phyloP scores from a whole-genome alignment of 768 basidiomycete species.

The Serendipita vermifera region DNA sequence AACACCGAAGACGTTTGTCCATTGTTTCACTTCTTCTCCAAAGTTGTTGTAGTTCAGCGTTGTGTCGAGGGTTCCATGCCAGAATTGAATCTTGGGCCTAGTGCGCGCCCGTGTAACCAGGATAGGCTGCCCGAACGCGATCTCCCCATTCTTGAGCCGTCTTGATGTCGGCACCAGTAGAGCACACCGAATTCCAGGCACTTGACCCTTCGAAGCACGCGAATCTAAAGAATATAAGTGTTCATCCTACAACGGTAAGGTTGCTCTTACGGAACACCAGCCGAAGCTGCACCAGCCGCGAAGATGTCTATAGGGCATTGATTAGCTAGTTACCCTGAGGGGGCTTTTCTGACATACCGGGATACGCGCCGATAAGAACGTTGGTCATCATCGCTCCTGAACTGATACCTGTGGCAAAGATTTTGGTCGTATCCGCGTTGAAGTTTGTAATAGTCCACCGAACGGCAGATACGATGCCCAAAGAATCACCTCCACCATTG shows the following conservation, averaged over 20 bases:
- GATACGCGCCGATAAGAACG: constrained; percentile 5
- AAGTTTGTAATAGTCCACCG: constrained; percentile 37
- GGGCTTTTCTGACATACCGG: background rate
- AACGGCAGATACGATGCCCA: constrained; percentile 36
- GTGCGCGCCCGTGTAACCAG: constrained; percentile 6
- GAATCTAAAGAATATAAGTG: no score
- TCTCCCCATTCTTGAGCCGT: constrained; percentile 2
- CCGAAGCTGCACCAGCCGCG: background rate
- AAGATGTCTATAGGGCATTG: background rate
- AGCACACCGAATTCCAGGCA: background rate
- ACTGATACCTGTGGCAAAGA: constrained; percentile 39
- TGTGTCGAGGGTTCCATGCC: constrained; percentile 4
- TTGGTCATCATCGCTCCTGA: constrained; percentile 21
- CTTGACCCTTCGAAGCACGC: constrained; percentile 3
- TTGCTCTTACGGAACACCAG: constrained; percentile 1
- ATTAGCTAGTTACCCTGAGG: background rate
- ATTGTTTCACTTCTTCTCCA: constrained; percentile 3
- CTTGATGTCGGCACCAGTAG: background rate
- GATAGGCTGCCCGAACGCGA: background rate
- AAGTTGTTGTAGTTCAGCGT: constrained; percentile 2
- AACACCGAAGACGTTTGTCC: constrained; percentile 7
- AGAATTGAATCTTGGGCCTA: constrained; percentile 9
- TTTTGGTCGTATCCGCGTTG: constrained; percentile 32
- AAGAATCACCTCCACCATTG: constrained; percentile 42
- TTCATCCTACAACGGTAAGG: no score